Percentiles rank a stretch among this genome's conserved stretches.
These are phyloP conservation scores for Hypocreales sp. DNA, from an alignment of 2,329 filamentous ascomycete genomes.

Conservation along the genomic window DNA sequence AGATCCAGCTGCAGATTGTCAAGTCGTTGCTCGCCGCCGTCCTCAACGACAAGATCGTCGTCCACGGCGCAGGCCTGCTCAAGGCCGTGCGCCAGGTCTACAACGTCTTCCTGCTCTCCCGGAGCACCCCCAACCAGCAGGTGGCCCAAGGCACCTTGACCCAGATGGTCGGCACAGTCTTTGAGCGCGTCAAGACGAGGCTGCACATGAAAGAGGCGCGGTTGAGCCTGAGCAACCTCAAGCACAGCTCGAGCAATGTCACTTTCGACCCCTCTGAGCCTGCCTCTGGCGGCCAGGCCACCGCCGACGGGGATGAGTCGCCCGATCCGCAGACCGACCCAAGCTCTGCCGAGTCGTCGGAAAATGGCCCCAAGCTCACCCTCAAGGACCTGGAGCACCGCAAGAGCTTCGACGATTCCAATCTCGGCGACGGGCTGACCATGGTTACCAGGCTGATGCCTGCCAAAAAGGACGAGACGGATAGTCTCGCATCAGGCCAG, in stretches of 20 bases:
- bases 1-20: constrained; percentile 94
- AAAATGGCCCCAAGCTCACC: constrained; percentile 40
- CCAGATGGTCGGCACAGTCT: constrained; percentile 97
- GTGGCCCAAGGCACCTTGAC: constrained; percentile 93
- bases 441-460: constrained; percentile 49
- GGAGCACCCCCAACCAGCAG: constrained; percentile 88
- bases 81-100: constrained; percentile 97
- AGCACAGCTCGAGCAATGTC: constrained; percentile 34
- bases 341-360: constrained; percentile 13
- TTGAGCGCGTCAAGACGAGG: constrained; percentile 79
- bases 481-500: constrained; percentile 33
- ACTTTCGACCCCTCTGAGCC: constrained; percentile 32
- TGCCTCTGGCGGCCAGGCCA: constrained; percentile 20
- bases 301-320: constrained; percentile 19
- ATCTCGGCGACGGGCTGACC: constrained; percentile 49
- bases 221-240: constrained; percentile 37
- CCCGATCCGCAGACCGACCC: constrained; percentile 15
- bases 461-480: constrained; percentile 20
- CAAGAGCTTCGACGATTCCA: constrained; percentile 55
- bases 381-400: constrained; percentile 51
- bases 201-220: constrained; percentile 78
- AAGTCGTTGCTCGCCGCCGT: constrained; percentile 93
- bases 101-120: constrained; percentile 94
- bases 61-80: constrained; percentile 86
- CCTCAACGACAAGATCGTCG: constrained; percentile 95